Evolutionary conservation across 169 alveolate species (phyloP).

Genomic region (Babesia ovata): DNA sequence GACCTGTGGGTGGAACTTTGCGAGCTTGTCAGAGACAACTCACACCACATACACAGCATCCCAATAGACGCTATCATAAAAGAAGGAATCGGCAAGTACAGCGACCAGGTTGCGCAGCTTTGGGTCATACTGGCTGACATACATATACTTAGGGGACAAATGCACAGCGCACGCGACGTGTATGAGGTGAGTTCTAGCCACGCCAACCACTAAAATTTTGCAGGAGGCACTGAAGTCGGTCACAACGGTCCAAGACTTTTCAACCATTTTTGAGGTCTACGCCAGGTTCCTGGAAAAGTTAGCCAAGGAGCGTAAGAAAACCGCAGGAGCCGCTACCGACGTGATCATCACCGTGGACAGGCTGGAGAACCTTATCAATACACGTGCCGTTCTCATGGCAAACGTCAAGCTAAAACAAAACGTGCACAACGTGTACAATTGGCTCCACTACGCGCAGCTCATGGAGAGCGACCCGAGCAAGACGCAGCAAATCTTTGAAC

Average conservation of each 20-base stretch:
- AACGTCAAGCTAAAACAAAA: constrained; percentile 85
- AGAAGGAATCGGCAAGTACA: constrained; percentile 83
- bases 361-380: constrained; percentile 76
- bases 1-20: constrained; percentile 82
- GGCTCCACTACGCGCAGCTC: constrained; percentile 83
- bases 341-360: constrained; percentile 70
- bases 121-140: constrained; percentile 88
- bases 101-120: constrained; percentile 87
- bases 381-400: constrained; percentile 81
- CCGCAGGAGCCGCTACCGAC: constrained; percentile 24
- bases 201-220: not conserved
- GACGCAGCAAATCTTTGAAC: constrained; percentile 59
- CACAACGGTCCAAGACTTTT: constrained; percentile 87
- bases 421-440: constrained; percentile 90
- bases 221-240: constrained; percentile 86
- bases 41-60: constrained; percentile 63
- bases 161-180: constrained; percentile 83
- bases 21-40: constrained; percentile 81
- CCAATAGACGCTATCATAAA: constrained; percentile 80
- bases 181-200: constrained; percentile 66
- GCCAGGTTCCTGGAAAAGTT: constrained; percentile 84
- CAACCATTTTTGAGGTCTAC: constrained; percentile 84
- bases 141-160: constrained; percentile 78
- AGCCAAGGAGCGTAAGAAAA: constrained; percentile 69
- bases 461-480: constrained; percentile 34